Evolutionary conservation across 305 asterid species (phyloP), one percentile per base, ranked within the genome.

Genomic region (Solanum hybrid): DNA sequence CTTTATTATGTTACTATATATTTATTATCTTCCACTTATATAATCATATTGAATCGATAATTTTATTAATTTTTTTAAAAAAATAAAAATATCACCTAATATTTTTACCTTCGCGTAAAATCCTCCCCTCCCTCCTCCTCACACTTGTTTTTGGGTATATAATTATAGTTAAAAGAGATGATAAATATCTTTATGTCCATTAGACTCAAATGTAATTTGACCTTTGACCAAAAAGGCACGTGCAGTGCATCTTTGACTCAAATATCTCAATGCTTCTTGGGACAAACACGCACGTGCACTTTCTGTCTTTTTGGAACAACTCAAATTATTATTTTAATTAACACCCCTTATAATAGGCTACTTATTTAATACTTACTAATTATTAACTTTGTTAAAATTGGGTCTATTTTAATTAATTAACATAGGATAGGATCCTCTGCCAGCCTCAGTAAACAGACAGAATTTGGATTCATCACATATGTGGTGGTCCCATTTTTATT

Each of bases 161-260:
- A 40, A 40, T 40, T 40, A 40, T 40, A 40, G 5, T 40, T 31
- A n/a, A 33, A 80, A 28, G 13, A 3, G 86, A 40, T 11, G 36
- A 40, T 82, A 83, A 28, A 46, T 82, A 46, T 42, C 87, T 82
- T 82, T 82, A 35, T 16, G 42, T 26, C 71, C 74, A 73, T 39
- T 42, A 74, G 12, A 87, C 71, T 87, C 73, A 82, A 86, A 46
- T 26, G 89, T 78, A 86, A 89, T 86, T 86, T 86, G 71, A 89
- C 82, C 89, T 42, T 89, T 86, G 91, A 90, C 91, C 5, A n/a
- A 51, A 8, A 28, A 77, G 81, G 89, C 91, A 86, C 91, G 91
- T 90, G 91, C 89, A 81, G 3, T 34, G 88, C 91, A 86, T 86
- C 89, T 90, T 86, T 90, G 82, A 86, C 89, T 90, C 88, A 90